phyloP scores from a whole-genome alignment of 306 rosid genomes.

The Sesbania bispinosa region DNA sequence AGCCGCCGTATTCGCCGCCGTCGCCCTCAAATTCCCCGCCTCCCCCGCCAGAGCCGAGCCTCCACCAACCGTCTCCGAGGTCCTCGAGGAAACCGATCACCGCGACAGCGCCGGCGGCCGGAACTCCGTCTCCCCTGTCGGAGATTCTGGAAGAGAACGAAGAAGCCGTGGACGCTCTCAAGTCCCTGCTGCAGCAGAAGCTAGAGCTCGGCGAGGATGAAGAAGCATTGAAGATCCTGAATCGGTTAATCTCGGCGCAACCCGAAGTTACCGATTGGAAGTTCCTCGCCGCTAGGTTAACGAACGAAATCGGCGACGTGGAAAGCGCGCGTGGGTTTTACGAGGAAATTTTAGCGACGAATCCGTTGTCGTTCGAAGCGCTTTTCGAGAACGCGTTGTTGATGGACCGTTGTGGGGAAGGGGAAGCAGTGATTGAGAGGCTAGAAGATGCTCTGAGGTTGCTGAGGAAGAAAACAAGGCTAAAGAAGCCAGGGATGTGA shows the following conservation, averaged over 20 bases:
- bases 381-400: conserved; percentile 79
- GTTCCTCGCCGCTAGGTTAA: conserved; percentile 59
- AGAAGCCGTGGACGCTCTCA: conserved; percentile 60
- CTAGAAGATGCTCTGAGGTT: conserved; percentile 64
- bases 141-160: conserved; percentile 55
- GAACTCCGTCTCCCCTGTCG: conserved; percentile 51
- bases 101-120: neutral
- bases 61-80: conserved; percentile 23
- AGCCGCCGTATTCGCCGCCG: conserved; percentile 55
- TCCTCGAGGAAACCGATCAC: neutral
- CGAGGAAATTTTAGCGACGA: conserved; percentile 50
- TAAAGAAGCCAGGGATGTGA: conserved; percentile 77
- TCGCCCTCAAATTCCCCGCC: conserved; percentile 38
- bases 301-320: conserved; percentile 47
- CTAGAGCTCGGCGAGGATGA: conserved; percentile 76
- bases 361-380: conserved; percentile 74
- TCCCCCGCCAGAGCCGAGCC: conserved; percentile 66
- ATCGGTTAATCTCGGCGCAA: conserved; percentile 51
- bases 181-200: conserved; percentile 72
- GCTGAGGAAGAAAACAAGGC: conserved; percentile 58
- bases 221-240: conserved; percentile 59
- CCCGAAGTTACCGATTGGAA: conserved; percentile 76
- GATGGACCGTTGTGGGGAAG: conserved; percentile 83
- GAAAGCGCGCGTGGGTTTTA: conserved; percentile 53
- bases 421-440: conserved; percentile 55